Evolutionary conservation across 805 yeast genomes (phyloP), one percentile per base, ranked within the genome.

Genomic region (Starmerella stigmatis): DNA sequence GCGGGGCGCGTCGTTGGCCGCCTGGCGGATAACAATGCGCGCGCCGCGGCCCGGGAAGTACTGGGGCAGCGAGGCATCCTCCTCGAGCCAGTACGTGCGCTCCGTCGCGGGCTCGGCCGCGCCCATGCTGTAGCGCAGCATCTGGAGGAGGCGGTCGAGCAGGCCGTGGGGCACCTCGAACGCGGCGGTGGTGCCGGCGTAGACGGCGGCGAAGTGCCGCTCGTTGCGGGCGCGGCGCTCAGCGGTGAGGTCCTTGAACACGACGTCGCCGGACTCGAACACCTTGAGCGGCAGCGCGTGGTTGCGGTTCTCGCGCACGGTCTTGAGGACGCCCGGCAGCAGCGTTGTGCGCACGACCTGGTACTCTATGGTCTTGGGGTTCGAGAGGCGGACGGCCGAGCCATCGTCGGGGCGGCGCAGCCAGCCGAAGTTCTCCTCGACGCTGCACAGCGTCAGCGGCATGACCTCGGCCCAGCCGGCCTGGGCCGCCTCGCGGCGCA

Each of bases 41-140:
- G 98, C 98, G 51, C 96, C 96, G 71, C 98, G 81, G 33, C 97
- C 98, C 31, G 96, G 94, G 82, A 92, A 92, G 68, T 73, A 89
- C 49, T 88, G 81, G 41, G 78, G 72, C 25, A 50, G 45, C 28
- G 56, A 54, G 26, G 52, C 49, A 11, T 36, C 40, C 53, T 64
- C 65, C 27, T 58, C 56, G 44, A 68, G 66, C 67, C 68, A 67
- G 58, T 64, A 64, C 44, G 96, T 96, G 69, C 92, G 83, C 50
- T 69, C 73, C 43, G 69, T 70, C 30, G 49, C 54, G 68, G 89
- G 82, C 49, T 69, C 73, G 44, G 69, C 71, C 29, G 46, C 53
- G 50, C 74, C 72, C 92, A 94, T 84, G 36, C 77, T 75, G 29
- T 94, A 78, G 72, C 96, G 82, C 70, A 92, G 74, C 59, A 96